Evolutionary conservation across 2,329 filamentous ascomycete species (phyloP).

Genomic region (Botryotinia calthae): DNA sequence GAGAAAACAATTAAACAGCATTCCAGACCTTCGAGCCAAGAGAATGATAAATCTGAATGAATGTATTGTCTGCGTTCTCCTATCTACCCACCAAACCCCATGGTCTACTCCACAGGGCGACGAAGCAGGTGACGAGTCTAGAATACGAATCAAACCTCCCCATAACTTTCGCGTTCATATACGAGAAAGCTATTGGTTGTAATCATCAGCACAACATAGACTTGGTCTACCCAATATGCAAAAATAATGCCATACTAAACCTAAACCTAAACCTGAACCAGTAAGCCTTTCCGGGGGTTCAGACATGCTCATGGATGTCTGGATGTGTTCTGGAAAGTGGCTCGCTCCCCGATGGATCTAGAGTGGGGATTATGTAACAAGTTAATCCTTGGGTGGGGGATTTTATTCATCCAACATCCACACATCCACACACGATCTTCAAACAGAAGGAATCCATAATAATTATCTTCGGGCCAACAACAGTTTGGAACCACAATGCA

Average conservation of each 20-base stretch:
- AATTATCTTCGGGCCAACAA: neutral
- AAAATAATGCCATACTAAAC: neutral
- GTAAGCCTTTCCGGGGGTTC: neutral
- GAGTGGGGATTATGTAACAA: conserved; percentile 8
- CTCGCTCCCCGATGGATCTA: neutral
- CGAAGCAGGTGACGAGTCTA: conserved; percentile 12
- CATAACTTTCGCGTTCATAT: neutral
- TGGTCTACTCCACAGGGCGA: neutral
- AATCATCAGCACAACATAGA: neutral
- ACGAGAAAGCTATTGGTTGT: neutral
- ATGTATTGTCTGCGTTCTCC: neutral
- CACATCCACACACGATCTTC: neutral
- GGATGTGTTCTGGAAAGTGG: conserved; percentile 8
- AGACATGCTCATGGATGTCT: neutral
- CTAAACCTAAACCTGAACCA: neutral
- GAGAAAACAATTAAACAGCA: neutral
- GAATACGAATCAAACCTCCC: neutral
- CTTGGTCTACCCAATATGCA: neutral
- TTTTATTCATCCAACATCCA: neutral
- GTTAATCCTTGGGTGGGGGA: neutral
- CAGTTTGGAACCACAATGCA: neutral
- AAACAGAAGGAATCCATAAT: neutral
- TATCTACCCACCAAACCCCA: neutral
- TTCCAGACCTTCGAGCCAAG: neutral
- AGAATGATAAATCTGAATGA: neutral